phyloP scores from a whole-genome alignment of 176 grass and related monocot genomes.

The Oryza meyeriana region DNA sequence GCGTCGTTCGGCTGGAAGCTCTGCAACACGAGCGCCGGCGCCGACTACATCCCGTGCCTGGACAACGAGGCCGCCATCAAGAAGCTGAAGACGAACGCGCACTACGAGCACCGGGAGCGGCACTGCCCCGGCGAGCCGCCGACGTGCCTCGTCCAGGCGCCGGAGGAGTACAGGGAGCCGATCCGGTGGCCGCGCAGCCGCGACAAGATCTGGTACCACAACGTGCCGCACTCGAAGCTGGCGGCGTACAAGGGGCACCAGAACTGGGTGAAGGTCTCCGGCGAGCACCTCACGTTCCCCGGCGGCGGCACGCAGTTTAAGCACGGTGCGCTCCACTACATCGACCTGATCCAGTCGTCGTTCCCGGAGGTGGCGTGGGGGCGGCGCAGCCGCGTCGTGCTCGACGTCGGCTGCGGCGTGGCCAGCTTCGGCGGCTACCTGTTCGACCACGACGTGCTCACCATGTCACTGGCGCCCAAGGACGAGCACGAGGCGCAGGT shows the following conservation, averaged over 20 bases:
- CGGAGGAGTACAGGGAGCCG: slow-evolving; percentile 51
- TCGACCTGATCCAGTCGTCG: slow-evolving; percentile 68
- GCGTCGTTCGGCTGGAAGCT: slow-evolving; percentile 49
- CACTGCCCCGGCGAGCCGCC: slow-evolving; percentile 65
- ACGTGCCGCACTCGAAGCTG: slow-evolving; percentile 77
- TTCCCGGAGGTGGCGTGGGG: slow-evolving; percentile 68
- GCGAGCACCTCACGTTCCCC: slow-evolving; percentile 84
- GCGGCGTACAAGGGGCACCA: slow-evolving; percentile 72
- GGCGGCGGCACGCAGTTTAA: slow-evolving; percentile 95
- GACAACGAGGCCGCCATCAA: slow-evolving; percentile 80
- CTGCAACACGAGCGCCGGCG: slow-evolving; percentile 59
- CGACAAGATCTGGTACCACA: slow-evolving; percentile 93
- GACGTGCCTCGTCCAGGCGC: slow-evolving; percentile 73
- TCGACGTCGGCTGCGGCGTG: slow-evolving; percentile 95
- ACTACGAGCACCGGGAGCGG: slow-evolving; percentile 94
- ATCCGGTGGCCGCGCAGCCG: slow-evolving; percentile 88
- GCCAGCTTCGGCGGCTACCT: slow-evolving; percentile 91
- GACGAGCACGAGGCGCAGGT: slow-evolving; percentile 99
- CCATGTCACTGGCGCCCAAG: slow-evolving; percentile 96
- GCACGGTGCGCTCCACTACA: slow-evolving; percentile 80
- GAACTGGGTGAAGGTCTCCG: slow-evolving; percentile 91
- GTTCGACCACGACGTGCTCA: slow-evolving; percentile 75
- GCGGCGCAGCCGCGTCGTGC: slow-evolving; percentile 48
- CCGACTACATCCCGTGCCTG: slow-evolving; percentile 94
- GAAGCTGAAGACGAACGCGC: slow-evolving; percentile 54